phyloP scores from a whole-genome alignment of 495 filamentous ascomycete species.

The Penicillium fimorum region DNA sequence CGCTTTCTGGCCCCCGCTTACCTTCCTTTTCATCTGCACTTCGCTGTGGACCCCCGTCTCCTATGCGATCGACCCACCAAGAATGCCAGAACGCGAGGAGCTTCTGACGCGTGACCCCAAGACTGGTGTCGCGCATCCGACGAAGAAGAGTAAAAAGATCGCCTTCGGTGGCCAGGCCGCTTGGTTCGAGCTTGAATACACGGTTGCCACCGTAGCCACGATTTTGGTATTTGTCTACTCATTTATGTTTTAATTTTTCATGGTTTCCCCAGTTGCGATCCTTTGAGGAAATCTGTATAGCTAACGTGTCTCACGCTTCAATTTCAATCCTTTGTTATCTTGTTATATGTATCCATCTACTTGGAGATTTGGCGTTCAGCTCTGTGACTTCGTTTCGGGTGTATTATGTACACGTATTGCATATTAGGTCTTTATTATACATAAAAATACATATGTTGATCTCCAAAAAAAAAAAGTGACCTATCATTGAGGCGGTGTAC shows the following conservation, averaged over 20 bases:
- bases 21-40: constrained; percentile 38
- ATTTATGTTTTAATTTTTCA: constrained; percentile 32
- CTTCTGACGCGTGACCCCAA: constrained; percentile 42
- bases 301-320: constrained; percentile 12
- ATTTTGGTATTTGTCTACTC: constrained; percentile 42
- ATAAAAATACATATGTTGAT: background rate
- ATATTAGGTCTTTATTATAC: background rate
- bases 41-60: constrained; percentile 41
- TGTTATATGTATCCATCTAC: constrained; percentile 2
- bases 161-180: constrained; percentile 41
- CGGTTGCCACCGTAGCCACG: constrained; percentile 36
- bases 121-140: constrained; percentile 47
- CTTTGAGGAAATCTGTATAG: constrained; percentile 7
- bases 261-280: background rate
- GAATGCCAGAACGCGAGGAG: constrained; percentile 44
- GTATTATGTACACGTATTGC: background rate
- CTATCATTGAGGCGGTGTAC: constrained; percentile 1
- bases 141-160: constrained; percentile 41
- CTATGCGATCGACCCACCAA: constrained; percentile 46
- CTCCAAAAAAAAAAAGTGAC: background rate
- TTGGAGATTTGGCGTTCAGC: background rate
- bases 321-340: background rate
- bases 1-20: constrained; percentile 48
- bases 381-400: background rate
- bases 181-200: constrained; percentile 45